These are phyloP conservation scores for Boletales sp. DNA, from an alignment of 768 basidiomycete genomes.

Conservation along the genomic window DNA sequence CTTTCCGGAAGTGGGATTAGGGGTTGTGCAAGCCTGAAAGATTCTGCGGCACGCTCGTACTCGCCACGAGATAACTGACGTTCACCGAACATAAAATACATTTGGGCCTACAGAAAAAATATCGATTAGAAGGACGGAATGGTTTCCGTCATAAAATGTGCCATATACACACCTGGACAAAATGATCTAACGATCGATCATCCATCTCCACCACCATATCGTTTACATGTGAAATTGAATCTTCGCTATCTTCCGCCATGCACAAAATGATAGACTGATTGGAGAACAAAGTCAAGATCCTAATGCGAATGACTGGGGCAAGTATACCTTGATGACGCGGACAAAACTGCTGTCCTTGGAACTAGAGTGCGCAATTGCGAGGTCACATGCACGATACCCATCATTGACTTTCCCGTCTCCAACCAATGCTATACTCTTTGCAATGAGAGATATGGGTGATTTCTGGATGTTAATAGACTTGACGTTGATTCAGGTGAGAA, in stretches of 20 bases:
- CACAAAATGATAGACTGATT: slow-evolving; percentile 2
- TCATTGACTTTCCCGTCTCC: neutral
- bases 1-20: neutral
- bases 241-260: neutral
- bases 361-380: neutral
- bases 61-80: slow-evolving; percentile 1
- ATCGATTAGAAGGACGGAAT: neutral
- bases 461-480: slow-evolving; percentile 7
- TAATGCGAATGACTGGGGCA: neutral
- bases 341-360: slow-evolving; percentile 3
- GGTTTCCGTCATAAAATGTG: neutral
- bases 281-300: neutral
- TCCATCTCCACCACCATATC: neutral
- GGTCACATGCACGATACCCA: neutral
- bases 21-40: neutral
- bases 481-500: neutral
- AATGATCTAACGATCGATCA: neutral
- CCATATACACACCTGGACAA: neutral
- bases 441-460: slow-evolving; percentile 5
- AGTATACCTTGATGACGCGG: slow-evolving; percentile 4
- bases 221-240: neutral
- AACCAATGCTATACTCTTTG: slow-evolving; percentile 4
- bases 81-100: slow-evolving; percentile 1
- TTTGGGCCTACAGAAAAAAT: slow-evolving; percentile 1
- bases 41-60: slow-evolving; percentile 1